Evolutionary conservation across 306 rosid species (phyloP).

Genomic region (Dalbergia oliveri): DNA sequence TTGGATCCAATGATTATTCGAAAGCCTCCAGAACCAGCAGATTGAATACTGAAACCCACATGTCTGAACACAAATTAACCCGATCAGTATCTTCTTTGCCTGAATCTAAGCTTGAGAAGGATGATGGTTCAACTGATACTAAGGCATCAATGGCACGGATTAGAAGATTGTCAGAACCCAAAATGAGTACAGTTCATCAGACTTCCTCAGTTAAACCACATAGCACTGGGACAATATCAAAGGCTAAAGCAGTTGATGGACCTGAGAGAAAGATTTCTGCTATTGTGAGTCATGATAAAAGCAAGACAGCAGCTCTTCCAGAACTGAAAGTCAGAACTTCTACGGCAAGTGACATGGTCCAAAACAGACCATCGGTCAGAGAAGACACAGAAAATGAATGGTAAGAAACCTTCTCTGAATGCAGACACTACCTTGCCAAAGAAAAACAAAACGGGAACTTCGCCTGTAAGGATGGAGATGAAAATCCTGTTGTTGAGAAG

Average conservation of each 20-base stretch:
- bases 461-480: conserved; percentile 61
- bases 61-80: conserved; percentile 68
- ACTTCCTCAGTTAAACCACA: conserved; percentile 62
- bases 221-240: conserved; percentile 52
- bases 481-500: conserved; percentile 85
- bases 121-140: conserved; percentile 60
- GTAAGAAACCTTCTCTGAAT: conserved; percentile 52
- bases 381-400: conserved; percentile 57
- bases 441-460: conserved; percentile 52
- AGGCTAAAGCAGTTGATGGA: conserved; percentile 63
- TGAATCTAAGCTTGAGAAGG: conserved; percentile 74
- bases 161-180: conserved; percentile 95
- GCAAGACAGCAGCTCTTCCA: conserved; percentile 88
- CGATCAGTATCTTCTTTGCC: conserved; percentile 82
- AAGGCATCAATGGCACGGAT: conserved; percentile 84
- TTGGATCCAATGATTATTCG: conserved; percentile 70
- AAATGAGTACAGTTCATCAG: conserved; percentile 62
- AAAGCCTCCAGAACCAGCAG: conserved; percentile 76
- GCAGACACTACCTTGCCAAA: conserved; percentile 57
- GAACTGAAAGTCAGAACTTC: conserved; percentile 90
- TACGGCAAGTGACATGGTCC: conserved; percentile 61
- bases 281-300: conserved; percentile 79
- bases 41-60: conserved; percentile 61
- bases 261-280: conserved; percentile 84
- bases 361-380: conserved; percentile 59